These are phyloP conservation scores for Puccinia hordei DNA, from an alignment of 1,284 basidiomycete species.

Conservation along the genomic window DNA sequence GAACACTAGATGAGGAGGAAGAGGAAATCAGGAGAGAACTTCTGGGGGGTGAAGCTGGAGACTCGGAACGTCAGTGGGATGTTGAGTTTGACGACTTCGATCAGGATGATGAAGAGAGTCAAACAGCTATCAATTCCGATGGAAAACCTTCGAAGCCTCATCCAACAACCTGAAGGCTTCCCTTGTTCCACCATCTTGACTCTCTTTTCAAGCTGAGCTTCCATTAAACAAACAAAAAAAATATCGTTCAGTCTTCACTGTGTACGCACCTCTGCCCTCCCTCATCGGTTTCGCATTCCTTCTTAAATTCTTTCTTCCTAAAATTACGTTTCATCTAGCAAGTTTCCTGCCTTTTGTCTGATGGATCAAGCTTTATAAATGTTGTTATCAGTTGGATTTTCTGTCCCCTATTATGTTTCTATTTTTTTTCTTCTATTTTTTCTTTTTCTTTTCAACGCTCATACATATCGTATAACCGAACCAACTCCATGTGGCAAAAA, in stretches of 20 bases:
- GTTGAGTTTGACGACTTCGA: slow-evolving; percentile 50
- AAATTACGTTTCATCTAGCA: neutral
- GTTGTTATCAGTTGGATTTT: neutral
- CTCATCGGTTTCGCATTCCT: neutral
- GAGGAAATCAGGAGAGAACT: slow-evolving; percentile 34
- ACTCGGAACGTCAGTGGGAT: slow-evolving; percentile 40
- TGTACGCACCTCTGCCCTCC: neutral
- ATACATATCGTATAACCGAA: no score
- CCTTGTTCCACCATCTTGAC: neutral
- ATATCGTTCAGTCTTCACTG: neutral
- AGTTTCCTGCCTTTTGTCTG: neutral
- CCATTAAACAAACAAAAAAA: neutral
- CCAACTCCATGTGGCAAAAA: no score
- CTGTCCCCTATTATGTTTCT: no score
- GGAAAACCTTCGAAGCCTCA: neutral
- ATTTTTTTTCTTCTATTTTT: no score
- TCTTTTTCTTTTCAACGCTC: no score
- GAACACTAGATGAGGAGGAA: slow-evolving; percentile 43
- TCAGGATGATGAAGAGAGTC: slow-evolving; percentile 16
- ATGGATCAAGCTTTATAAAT: neutral
- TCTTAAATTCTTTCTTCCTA: neutral
- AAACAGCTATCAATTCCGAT: neutral
- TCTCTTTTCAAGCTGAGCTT: neutral
- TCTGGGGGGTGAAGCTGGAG: slow-evolving; percentile 8
- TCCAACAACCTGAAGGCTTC: neutral